Percentiles rank a stretch among this genome's conserved stretches.
Evolutionary conservation across 2,329 filamentous ascomycete genomes (phyloP).

Genomic region (Paecilomyces dactylethromorphus): DNA sequence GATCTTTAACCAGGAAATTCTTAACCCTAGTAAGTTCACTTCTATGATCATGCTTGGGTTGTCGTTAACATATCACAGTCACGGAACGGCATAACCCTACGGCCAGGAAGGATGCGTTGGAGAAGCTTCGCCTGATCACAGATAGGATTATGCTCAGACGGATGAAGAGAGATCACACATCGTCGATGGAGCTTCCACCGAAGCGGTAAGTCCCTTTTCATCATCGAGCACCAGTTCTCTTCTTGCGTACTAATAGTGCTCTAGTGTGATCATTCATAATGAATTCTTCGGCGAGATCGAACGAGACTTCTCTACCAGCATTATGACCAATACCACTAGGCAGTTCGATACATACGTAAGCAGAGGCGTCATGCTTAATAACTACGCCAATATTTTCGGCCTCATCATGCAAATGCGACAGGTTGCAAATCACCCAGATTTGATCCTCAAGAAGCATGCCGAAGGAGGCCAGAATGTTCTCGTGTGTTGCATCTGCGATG

Average conservation of each 20-base stretch:
- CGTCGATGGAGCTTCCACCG: slow-evolving; percentile 91
- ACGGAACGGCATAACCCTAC: slow-evolving; percentile 47
- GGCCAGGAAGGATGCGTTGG: slow-evolving; percentile 63
- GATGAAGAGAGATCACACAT: slow-evolving; percentile 86
- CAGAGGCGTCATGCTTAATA: slow-evolving; percentile 88
- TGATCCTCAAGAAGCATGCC: slow-evolving; percentile 81
- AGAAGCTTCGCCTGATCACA: slow-evolving; percentile 80
- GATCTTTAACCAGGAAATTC: slow-evolving; percentile 88
- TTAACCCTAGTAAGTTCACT: slow-evolving; percentile 59
- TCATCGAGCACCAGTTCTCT: not conserved
- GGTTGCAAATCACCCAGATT: slow-evolving; percentile 90
- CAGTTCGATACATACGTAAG: slow-evolving; percentile 95
- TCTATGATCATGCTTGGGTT: slow-evolving; percentile 32
- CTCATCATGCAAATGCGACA: slow-evolving; percentile 99
- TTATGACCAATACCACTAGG: slow-evolving; percentile 85
- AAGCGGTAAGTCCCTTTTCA: slow-evolving; percentile 55
- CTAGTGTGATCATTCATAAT: slow-evolving; percentile 69
- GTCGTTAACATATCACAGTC: slow-evolving; percentile 41
- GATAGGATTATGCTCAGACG: slow-evolving; percentile 93
- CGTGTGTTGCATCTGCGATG: slow-evolving; percentile 92
- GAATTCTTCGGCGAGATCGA: slow-evolving; percentile 97
- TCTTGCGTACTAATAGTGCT: slow-evolving; percentile 4
- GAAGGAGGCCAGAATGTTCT: slow-evolving; percentile 84
- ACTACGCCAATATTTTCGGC: slow-evolving; percentile 98
- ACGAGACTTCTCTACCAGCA: slow-evolving; percentile 88